Percentiles rank a stretch among this genome's conserved stretches.
These are phyloP conservation scores for Exophiala oligosperma DNA, from an alignment of 2,329 filamentous ascomycete genomes.

Conservation along the genomic window DNA sequence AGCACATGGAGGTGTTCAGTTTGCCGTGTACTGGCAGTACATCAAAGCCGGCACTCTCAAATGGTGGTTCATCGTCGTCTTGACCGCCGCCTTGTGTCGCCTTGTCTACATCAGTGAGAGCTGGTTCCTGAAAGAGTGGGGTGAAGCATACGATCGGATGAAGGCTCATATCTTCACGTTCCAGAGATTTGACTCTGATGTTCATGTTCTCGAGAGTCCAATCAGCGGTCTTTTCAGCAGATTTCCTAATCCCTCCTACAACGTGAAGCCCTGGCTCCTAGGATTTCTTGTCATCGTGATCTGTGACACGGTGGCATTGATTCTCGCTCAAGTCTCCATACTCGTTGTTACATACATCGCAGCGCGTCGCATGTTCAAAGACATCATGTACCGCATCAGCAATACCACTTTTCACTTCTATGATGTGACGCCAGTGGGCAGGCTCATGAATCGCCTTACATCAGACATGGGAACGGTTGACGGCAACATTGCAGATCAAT, in stretches of 20 bases:
- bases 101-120: slow-evolving; percentile 65
- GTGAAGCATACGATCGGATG: slow-evolving; percentile 64
- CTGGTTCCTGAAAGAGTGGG: slow-evolving; percentile 87
- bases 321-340: slow-evolving; percentile 65
- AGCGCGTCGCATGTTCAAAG: slow-evolving; percentile 71
- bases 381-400: slow-evolving; percentile 71
- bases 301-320: slow-evolving; percentile 59
- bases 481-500: slow-evolving; percentile 74
- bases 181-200: slow-evolving; percentile 22
- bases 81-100: slow-evolving; percentile 61
- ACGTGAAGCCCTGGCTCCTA: slow-evolving; percentile 73
- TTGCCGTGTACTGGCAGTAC: slow-evolving; percentile 79
- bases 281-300: slow-evolving; percentile 68
- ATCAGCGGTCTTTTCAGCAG: slow-evolving; percentile 43
- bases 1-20: slow-evolving; percentile 72
- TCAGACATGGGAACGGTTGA: slow-evolving; percentile 89
- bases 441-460: slow-evolving; percentile 88
- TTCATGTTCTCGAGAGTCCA: slow-evolving; percentile 28
- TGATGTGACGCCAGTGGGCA: slow-evolving; percentile 83
- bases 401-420: slow-evolving; percentile 86
- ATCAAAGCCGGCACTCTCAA: slow-evolving; percentile 74
- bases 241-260: slow-evolving; percentile 65
- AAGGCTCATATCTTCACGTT: slow-evolving; percentile 31
- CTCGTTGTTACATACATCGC: slow-evolving; percentile 78
- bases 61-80: slow-evolving; percentile 69